Evolutionary conservation across 108 stramenopile species (phyloP).

Genomic region (Cyclostephanos invisitatus): DNA sequence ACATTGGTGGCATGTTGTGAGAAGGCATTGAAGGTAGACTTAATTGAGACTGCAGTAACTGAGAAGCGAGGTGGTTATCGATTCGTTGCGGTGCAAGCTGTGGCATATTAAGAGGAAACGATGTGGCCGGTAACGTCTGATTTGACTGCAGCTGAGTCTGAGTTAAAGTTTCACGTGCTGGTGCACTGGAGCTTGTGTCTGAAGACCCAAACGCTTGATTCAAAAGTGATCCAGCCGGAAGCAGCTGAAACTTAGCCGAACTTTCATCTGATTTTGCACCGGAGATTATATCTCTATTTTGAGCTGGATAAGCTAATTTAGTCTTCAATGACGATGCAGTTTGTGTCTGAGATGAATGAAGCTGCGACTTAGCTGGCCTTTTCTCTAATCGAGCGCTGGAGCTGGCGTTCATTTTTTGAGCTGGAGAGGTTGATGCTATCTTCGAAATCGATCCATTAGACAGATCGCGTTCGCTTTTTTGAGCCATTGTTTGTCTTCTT

Average conservation of each 20-base stretch:
- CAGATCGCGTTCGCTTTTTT: not conserved
- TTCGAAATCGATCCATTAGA: not conserved
- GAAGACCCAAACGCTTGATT: not conserved
- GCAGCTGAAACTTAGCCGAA: not conserved
- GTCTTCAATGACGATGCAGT: not conserved
- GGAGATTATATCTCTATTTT: not conserved
- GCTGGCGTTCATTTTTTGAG: conserved; percentile 4
- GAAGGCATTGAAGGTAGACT: not conserved
- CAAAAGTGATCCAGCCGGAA: not conserved
- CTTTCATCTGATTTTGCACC: conserved; percentile 8
- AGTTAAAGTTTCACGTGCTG: not conserved
- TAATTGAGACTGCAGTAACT: not conserved
- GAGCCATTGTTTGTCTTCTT: conserved; percentile 2
- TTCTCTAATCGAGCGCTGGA: not conserved
- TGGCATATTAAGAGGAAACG: conserved; percentile 1
- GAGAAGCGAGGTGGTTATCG: not conserved
- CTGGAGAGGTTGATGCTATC: not conserved
- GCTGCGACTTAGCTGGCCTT: not conserved
- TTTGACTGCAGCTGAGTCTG: not conserved
- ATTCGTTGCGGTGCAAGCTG: conserved; percentile 1
- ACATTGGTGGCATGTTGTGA: not conserved
- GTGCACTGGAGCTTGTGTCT: not conserved
- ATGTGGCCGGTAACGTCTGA: not conserved
- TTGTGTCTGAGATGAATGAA: not conserved
- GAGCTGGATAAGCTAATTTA: no score